Evolutionary conservation across 768 basidiomycete species (phyloP).

Genomic region (Tubosaeta sp.): DNA sequence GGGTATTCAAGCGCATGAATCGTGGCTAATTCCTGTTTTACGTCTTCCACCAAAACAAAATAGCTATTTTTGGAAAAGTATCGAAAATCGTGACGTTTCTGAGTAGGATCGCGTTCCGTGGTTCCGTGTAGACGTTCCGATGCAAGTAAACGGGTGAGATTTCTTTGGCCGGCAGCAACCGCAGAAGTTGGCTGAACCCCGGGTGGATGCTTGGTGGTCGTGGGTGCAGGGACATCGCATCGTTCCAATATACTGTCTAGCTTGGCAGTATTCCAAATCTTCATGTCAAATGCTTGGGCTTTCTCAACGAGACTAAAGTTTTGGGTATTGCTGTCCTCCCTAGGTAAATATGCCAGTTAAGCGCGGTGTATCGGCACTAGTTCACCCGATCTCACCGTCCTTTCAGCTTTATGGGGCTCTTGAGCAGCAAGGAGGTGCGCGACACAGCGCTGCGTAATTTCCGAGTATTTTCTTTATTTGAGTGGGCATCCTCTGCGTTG

Average conservation of each 20-base stretch:
- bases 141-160: constrained; percentile 62
- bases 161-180: constrained; percentile 36
- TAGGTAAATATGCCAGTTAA: constrained; percentile 5
- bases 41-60: constrained; percentile 91
- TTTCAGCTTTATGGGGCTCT: constrained; percentile 64
- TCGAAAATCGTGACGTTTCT: constrained; percentile 80
- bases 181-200: constrained; percentile 30
- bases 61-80: constrained; percentile 77
- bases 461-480: constrained; percentile 67
- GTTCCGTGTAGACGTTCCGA: constrained; percentile 82
- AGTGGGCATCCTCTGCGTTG: constrained; percentile 31
- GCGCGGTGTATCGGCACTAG: not conserved
- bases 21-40: constrained; percentile 77
- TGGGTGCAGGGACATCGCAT: constrained; percentile 42
- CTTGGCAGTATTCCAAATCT: constrained; percentile 80
- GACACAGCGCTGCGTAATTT: constrained; percentile 26
- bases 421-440: constrained; percentile 34
- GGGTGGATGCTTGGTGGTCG: constrained; percentile 25
- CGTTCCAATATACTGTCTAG: constrained; percentile 69
- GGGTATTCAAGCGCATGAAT: constrained; percentile 82
- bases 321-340: constrained; percentile 29
- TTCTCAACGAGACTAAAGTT: constrained; percentile 56
- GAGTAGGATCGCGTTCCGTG: constrained; percentile 87
- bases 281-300: constrained; percentile 68
- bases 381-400: constrained; percentile 43